Base-by-base conservation (phyloP, 805 yeast genomes). In the Teunomyces tritomae region DNA sequence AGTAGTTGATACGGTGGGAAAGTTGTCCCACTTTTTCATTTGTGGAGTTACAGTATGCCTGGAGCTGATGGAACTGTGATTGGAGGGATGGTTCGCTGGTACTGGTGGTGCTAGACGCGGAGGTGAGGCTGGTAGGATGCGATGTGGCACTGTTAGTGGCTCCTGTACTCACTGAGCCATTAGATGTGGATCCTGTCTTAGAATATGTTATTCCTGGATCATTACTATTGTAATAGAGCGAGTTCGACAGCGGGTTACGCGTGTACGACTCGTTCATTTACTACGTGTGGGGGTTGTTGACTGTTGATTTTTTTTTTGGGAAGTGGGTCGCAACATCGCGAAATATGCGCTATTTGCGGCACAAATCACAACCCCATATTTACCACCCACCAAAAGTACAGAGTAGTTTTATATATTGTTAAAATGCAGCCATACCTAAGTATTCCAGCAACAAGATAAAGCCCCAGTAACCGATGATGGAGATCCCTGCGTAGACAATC, bases 401-500 rank as follows among this genome's bases (percentile, higher is more conserved):
- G 24, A 20, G 5, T 4, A 20, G 24, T 20, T 20, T 20, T 20
- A 20, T 20, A 20, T 20, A 20, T 20, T 20, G 26, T 3, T 13
- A 37, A 20, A 11, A 11, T n/a, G 40, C 28, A 10, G 40, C 14
- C 40, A 57, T 44, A 7, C 50, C 49, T 10, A 59, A 33, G 3
- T 49, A 44, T 43, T 56, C 54, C n/a, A 63, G 55, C 10, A 56
- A 58, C 20, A 62, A 39, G 8, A 62, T 63, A 48, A 68, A 65
- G 10, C 74, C 75, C 74, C 76, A 71, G 17, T 78, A 64, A 0
- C 87, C 85, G 28, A 78, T 65, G 26, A 73, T 57, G 0, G 94
- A 78, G 27, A 92, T 81, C 0, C 98, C 98, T 0, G 87, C 84
- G 66, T 92, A 92, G 1, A 90, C 87, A 13, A 86, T 66, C 51